Percentiles rank a stretch among this genome's conserved stretches.
phyloP scores from a whole-genome alignment of 1,139 yeast genomes.

The Suhomyces bribrorum region DNA sequence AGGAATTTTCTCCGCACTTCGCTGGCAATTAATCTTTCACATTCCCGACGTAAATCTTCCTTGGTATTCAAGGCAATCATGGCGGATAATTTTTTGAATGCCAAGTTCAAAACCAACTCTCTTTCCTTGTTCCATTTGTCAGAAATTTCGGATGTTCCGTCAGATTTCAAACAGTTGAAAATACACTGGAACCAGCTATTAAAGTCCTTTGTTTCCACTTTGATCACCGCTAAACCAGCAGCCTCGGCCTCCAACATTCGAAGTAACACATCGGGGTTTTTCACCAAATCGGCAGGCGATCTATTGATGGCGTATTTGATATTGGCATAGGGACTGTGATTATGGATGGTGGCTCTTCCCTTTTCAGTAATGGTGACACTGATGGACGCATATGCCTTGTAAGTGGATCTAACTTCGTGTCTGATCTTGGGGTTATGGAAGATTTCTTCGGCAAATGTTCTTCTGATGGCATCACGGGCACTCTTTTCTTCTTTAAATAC shows the following conservation, averaged over 20 bases:
- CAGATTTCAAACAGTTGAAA: conserved; percentile 68
- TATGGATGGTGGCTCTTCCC: conserved; percentile 80
- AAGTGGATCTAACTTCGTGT: conserved; percentile 69
- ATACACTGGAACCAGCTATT: conserved; percentile 48
- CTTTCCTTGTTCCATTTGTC: conserved; percentile 83
- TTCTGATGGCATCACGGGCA: conserved; percentile 74
- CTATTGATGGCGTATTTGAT: conserved; percentile 89
- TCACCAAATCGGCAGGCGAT: conserved; percentile 69
- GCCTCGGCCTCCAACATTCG: conserved; percentile 91
- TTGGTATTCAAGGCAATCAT: conserved; percentile 75
- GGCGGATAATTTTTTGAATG: conserved; percentile 68
- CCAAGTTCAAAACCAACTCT: conserved; percentile 61
- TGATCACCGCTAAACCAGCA: conserved; percentile 54
- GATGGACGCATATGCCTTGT: conserved; percentile 65
- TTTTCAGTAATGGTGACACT: conserved; percentile 82
- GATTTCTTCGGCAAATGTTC: conserved; percentile 76
- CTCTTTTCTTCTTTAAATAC: conserved; percentile 59
- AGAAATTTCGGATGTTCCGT: conserved; percentile 80
- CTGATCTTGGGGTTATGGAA: conserved; percentile 82
- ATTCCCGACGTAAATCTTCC: conserved; percentile 76
- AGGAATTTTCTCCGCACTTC: conserved; percentile 71
- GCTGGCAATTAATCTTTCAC: conserved; percentile 69
- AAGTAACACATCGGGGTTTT: conserved; percentile 76
- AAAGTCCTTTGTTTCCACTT: conserved; percentile 47
- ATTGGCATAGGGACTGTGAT: conserved; percentile 79